phyloP scores from a whole-genome alignment of 805 yeast species.

The Starmerella vaccinii region DNA sequence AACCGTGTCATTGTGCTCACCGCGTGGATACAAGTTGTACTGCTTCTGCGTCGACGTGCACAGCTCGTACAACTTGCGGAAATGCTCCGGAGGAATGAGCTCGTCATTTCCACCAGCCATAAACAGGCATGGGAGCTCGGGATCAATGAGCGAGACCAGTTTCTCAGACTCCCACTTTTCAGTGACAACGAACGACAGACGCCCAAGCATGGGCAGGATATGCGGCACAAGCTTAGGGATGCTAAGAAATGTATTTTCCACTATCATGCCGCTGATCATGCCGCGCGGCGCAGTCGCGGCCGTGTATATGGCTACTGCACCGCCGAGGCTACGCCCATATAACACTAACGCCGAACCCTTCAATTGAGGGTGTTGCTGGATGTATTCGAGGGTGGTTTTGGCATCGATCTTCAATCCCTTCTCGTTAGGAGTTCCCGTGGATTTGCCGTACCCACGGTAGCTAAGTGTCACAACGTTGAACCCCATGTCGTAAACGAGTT shows the following conservation, averaged over 20 bases:
- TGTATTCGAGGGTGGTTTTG: conserved; percentile 51
- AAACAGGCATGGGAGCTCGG: conserved; percentile 55
- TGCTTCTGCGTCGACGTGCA: conserved; percentile 44
- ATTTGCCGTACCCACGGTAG: conserved; percentile 82
- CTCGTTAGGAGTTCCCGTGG: conserved; percentile 70
- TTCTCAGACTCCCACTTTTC: conserved; percentile 75
- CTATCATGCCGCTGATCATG: conserved; percentile 50
- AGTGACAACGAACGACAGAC: conserved; percentile 43
- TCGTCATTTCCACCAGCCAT: conserved; percentile 72
- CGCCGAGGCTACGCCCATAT: conserved; percentile 88
- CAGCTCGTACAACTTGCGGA: conserved; percentile 48
- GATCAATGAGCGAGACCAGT: conserved; percentile 42
- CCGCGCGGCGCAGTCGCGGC: conserved; percentile 44
- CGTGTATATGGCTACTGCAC: conserved; percentile 82
- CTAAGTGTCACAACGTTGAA: conserved; percentile 77
- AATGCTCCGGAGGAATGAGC: conserved; percentile 81
- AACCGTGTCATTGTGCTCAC: conserved; percentile 78
- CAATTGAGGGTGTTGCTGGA: conserved; percentile 46
- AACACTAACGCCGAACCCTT: conserved; percentile 47
- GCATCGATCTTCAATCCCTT: conserved; percentile 75
- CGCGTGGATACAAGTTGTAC: conserved; percentile 45
- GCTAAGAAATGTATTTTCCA: conserved; percentile 80
- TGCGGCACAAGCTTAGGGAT: conserved; percentile 52
- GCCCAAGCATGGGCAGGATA: conserved; percentile 30
- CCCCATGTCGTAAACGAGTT: conserved; percentile 52